Evolutionary conservation across 306 rosid species (phyloP), one percentile per base, ranked within the genome.

Genomic region (Senna siamea): DNA sequence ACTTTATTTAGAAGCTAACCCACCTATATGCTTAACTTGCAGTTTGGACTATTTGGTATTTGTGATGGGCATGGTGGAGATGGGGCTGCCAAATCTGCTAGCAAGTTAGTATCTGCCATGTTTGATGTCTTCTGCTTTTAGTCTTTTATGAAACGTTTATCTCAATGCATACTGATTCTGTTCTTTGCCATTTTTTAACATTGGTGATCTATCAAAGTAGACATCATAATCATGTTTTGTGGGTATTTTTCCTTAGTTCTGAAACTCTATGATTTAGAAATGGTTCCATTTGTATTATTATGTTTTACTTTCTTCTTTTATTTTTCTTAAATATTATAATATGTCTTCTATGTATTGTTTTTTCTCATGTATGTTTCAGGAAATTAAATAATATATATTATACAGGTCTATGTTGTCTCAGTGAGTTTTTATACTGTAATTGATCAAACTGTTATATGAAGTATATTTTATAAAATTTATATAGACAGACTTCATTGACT

Each of bases 31-130:
- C 74, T 79, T 78, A 72, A 72, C 81, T 73, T 86, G 81, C 91
- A 95, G 99, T 95, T 92, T 82, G 99, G 99, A 78, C 43, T 95
- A 63, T 95, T 95, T 72, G 96, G 92, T 67, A 76, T 95, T 52
- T 92, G 96, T 46, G 99, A 95, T 80, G 99, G 99, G 23, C 99
- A 95, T 78, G 92, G 97, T 35, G 99, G 99, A 78, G 93, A 78
- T 54, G 97, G 51, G 74, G 99, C 97, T 28, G 98, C 99, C 57
- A 90, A 72, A 86, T 80, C 84, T 87, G 99, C 96, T 76, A 90
- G 96, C 96, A 91, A 86, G 99, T 95, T 80, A 95, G 96, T 87
- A 70, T 73, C 15, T 66, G 69, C 80, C 65, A 69, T 80, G 54
- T 13, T 62, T 71, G 47, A 48, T 75, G 71, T 63, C 56, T 81